phyloP scores from a whole-genome alignment of 495 filamentous ascomycete species.

The Penicillium psychrofluorescens region DNA sequence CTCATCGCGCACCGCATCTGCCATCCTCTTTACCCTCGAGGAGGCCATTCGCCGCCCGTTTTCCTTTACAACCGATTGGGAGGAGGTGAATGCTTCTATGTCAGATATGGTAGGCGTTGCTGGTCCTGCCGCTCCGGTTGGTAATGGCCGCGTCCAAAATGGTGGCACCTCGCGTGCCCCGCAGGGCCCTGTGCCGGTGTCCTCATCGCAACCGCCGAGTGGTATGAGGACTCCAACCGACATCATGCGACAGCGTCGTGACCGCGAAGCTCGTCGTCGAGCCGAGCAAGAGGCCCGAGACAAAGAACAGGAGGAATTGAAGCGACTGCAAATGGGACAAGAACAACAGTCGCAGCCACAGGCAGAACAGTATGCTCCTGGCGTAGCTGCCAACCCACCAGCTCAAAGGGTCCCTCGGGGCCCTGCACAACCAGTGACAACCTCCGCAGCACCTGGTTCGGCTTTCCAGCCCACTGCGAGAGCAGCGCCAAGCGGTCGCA shows the following conservation, averaged over 20 bases:
- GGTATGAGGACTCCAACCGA: conserved; percentile 54
- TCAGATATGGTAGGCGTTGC: conserved; percentile 65
- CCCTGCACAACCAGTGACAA: too few relatives aligned
- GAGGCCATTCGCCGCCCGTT: conserved; percentile 80
- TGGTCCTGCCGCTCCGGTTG: conserved; percentile 27
- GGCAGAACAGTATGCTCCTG: conserved; percentile 43
- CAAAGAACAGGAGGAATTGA: conserved; percentile 46
- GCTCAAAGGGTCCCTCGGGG: conserved; percentile 16
- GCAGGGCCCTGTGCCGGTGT: conserved; percentile 40
- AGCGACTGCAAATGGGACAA: conserved; percentile 45
- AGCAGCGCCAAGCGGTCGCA: conserved; percentile 6
- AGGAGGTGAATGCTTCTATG: conserved; percentile 93
- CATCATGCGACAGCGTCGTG: conserved; percentile 66
- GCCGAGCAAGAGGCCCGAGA: conserved; percentile 50
- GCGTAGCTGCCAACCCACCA: conserved; percentile 41
- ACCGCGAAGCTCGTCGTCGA: conserved; percentile 58
- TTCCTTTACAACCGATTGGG: conserved; percentile 73
- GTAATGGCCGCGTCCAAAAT: conserved; percentile 42
- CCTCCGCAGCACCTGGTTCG: background rate
- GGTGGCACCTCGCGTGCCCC: conserved; percentile 34
- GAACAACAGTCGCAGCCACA: conserved; percentile 33
- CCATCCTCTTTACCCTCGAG: conserved; percentile 87
- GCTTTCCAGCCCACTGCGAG: conserved; percentile 5
- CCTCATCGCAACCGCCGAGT: conserved; percentile 29
- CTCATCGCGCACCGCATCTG: conserved; percentile 60